Evolutionary conservation across 208 protist genomes (phyloP).

Genomic region (Trypanosoma cruzi): DNA sequence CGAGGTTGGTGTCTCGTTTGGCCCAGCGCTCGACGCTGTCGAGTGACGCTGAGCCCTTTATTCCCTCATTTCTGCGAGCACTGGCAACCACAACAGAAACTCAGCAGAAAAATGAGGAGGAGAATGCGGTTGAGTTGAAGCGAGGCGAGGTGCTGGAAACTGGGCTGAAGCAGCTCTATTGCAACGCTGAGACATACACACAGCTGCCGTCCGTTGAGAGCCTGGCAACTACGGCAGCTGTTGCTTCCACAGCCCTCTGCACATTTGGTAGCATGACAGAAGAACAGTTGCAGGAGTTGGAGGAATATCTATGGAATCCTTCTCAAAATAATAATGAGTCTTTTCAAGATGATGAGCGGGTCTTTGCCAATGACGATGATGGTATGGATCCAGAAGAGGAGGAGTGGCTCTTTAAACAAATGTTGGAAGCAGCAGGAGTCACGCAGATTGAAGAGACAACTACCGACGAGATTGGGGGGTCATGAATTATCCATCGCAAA

Average conservation of each 20-base stretch:
- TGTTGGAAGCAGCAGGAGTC: constrained; percentile 39
- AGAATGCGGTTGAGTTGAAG: background rate
- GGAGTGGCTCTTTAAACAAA: constrained; percentile 85
- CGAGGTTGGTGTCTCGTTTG: constrained; percentile 16
- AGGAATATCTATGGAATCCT: constrained; percentile 21
- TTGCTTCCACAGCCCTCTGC: constrained; percentile 5
- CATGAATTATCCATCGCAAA: background rate
- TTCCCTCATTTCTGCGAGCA: constrained; percentile 51
- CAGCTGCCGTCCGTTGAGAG: constrained; percentile 1
- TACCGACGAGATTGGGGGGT: too few relatives aligned
- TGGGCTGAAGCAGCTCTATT: background rate
- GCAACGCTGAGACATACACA: background rate
- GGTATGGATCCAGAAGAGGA: constrained; percentile 73
- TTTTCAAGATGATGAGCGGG: constrained; percentile 28
- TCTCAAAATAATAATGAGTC: background rate
- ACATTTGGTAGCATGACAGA: constrained; percentile 21
- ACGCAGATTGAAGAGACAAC: constrained; percentile 1
- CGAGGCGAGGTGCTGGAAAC: background rate
- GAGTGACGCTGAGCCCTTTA: constrained; percentile 52
- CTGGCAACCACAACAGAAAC: background rate
- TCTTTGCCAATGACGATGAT: constrained; percentile 65
- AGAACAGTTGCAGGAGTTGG: constrained; percentile 22
- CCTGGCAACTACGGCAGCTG: constrained; percentile 6
- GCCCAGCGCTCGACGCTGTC: constrained; percentile 45
- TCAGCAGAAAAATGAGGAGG: background rate